Percentiles rank a stretch among this genome's conserved stretches.
phyloP scores from a whole-genome alignment of 1,284 basidiomycete species.

The Malassezia nana region DNA sequence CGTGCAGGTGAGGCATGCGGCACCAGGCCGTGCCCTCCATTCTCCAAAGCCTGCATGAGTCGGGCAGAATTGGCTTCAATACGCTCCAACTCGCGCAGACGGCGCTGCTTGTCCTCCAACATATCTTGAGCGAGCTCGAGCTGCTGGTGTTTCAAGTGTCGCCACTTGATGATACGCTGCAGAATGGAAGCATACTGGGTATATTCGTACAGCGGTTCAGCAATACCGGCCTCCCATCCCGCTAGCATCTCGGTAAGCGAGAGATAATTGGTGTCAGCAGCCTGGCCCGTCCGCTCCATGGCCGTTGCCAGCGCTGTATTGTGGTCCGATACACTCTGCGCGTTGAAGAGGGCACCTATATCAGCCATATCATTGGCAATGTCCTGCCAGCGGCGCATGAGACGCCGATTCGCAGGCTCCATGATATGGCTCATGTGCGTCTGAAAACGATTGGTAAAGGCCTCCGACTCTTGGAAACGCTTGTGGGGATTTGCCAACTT shows the following conservation, averaged over 20 bases:
- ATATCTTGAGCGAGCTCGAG: slow-evolving; percentile 91
- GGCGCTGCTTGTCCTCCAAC: slow-evolving; percentile 73
- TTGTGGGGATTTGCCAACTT: slow-evolving; percentile 33
- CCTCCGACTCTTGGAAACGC: slow-evolving; percentile 87
- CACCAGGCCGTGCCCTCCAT: slow-evolving; percentile 30
- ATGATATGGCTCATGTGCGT: slow-evolving; percentile 78
- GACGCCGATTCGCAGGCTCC: slow-evolving; percentile 87
- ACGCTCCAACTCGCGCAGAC: slow-evolving; percentile 79
- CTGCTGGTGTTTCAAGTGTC: slow-evolving; percentile 96
- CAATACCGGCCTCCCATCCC: slow-evolving; percentile 62
- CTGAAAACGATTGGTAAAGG: slow-evolving; percentile 91
- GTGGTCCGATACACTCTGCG: slow-evolving; percentile 78
- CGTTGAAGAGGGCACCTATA: slow-evolving; percentile 87
- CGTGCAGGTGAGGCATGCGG: slow-evolving; percentile 11
- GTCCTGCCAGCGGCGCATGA: slow-evolving; percentile 88
- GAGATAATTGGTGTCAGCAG: slow-evolving; percentile 85
- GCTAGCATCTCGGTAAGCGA: slow-evolving; percentile 65
- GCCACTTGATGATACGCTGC: slow-evolving; percentile 81
- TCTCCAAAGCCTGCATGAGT: slow-evolving; percentile 69
- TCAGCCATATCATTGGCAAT: slow-evolving; percentile 83
- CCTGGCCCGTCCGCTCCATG: slow-evolving; percentile 86
- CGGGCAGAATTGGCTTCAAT: slow-evolving; percentile 81
- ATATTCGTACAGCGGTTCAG: slow-evolving; percentile 92
- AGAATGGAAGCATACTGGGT: slow-evolving; percentile 88
- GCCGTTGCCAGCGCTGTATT: slow-evolving; percentile 61